These are phyloP conservation scores for Lentinula sp. DNA, from an alignment of 768 basidiomycete genomes.

Conservation along the genomic window DNA sequence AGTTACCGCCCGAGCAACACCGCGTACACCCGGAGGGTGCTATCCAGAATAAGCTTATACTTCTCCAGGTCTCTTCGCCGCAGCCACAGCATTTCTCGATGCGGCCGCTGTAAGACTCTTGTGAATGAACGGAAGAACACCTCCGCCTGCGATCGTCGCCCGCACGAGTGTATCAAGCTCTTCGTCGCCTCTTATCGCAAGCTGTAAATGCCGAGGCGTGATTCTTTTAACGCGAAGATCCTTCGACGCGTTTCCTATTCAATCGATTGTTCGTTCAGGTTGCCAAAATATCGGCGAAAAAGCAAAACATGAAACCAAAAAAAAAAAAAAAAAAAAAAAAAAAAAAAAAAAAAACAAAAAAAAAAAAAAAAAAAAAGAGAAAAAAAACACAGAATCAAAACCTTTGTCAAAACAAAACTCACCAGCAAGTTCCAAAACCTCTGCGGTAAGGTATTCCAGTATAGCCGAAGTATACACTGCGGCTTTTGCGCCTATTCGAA, in stretches of 20 bases:
- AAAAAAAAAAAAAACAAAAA: no score
- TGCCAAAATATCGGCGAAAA: background rate
- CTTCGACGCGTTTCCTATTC: conserved; percentile 88
- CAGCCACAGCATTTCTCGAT: conserved; percentile 29
- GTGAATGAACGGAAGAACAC: conserved; percentile 86
- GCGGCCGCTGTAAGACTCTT: conserved; percentile 57
- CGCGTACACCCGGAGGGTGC: background rate
- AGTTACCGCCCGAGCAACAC: no score
- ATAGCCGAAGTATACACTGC: conserved; percentile 97
- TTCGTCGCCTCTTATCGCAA: conserved; percentile 95
- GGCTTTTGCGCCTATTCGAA: conserved; percentile 95
- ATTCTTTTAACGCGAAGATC: conserved; percentile 97
- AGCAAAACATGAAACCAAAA: background rate
- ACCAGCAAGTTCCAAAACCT: conserved; percentile 95
- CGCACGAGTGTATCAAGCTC: conserved; percentile 94
- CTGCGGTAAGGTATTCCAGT: conserved; percentile 93
- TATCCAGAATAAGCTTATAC: background rate
- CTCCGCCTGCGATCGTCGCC: conserved; percentile 90
- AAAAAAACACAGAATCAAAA: background rate
- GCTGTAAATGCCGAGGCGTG: conserved; percentile 91
- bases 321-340: background rate
- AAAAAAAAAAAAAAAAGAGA: no score
- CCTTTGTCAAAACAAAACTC: conserved; percentile 23
- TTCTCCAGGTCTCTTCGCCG: conserved; percentile 40
- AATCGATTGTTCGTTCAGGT: background rate